phyloP scores from a whole-genome alignment of 2,329 filamentous ascomycete genomes.

The Colletotrichum camelliae region DNA sequence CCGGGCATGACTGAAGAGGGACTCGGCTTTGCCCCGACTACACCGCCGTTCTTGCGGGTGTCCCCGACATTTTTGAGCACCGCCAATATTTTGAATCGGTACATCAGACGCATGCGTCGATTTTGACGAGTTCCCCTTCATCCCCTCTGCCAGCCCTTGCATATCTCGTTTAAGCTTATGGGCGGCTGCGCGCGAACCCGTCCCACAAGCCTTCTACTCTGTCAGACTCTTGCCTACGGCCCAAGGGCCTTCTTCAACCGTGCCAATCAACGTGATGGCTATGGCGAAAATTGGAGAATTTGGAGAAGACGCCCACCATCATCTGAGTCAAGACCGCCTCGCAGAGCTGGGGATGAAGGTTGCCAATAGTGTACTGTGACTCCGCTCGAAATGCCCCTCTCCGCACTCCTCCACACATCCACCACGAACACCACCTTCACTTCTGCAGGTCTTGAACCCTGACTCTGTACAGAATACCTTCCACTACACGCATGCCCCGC shows the following conservation, averaged over 20 bases:
- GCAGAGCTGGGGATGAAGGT: not conserved
- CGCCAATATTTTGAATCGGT: not conserved
- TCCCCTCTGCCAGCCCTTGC: not conserved
- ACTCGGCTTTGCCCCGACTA: not conserved
- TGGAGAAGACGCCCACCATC: constrained; percentile 9
- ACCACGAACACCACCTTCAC: constrained; percentile 1
- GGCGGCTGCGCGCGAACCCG: constrained; percentile 16
- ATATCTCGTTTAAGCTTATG: constrained; percentile 15
- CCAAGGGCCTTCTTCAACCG: not conserved
- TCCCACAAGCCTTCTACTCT: not conserved
- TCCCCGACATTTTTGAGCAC: not conserved
- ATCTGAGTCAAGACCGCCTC: constrained; percentile 6
- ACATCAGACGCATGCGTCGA: not conserved
- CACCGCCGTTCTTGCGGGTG: not conserved
- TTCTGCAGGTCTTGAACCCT: constrained; percentile 15
- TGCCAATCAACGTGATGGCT: constrained; percentile 13
- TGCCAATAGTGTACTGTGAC: not conserved
- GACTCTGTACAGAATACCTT: not conserved
- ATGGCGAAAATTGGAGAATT: constrained; percentile 4
- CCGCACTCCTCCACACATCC: constrained; percentile 21
- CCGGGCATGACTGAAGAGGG: not conserved
- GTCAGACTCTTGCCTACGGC: not conserved
- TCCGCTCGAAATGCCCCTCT: constrained; percentile 2
- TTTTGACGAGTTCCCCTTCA: not conserved
- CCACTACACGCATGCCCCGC: not conserved